Evolutionary conservation across 768 basidiomycete species (phyloP).

Genomic region (Leccinum truebloodii): DNA sequence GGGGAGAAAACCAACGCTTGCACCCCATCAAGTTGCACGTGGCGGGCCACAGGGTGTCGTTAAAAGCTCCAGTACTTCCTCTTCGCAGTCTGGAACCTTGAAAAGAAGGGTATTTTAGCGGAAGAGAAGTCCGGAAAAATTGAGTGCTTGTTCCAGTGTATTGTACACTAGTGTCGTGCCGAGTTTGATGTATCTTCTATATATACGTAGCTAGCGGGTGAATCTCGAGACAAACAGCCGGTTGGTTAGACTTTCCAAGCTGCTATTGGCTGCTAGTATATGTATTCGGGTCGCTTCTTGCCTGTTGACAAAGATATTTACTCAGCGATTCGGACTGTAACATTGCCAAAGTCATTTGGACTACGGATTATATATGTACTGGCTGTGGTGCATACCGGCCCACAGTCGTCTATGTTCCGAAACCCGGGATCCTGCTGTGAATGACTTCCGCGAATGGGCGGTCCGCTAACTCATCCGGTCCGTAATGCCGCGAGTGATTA

Average conservation of each 20-base stretch:
- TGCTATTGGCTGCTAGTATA: too few relatives aligned
- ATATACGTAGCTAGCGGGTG: not conserved
- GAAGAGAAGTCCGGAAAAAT: conserved; percentile 2
- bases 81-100: conserved; percentile 29
- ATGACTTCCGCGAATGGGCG: not conserved
- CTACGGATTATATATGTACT: not conserved
- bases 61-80: conserved; percentile 27
- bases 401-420: not conserved
- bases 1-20: conserved; percentile 13
- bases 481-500: not conserved
- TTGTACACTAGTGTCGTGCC: conserved; percentile 28
- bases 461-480: not conserved
- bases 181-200: conserved; percentile 8
- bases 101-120: conserved; percentile 19
- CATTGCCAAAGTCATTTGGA: not conserved
- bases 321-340: not conserved
- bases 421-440: not conserved
- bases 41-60: conserved; percentile 13
- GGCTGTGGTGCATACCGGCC: not conserved
- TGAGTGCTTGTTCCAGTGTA: not conserved
- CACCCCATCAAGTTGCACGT: conserved; percentile 12
- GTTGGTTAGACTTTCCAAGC: not conserved
- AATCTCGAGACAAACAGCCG: not conserved
- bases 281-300: not conserved
- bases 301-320: not conserved